phyloP scores from a whole-genome alignment of 2,329 filamentous ascomycete genomes.

The Neofusicoccum ribis region DNA sequence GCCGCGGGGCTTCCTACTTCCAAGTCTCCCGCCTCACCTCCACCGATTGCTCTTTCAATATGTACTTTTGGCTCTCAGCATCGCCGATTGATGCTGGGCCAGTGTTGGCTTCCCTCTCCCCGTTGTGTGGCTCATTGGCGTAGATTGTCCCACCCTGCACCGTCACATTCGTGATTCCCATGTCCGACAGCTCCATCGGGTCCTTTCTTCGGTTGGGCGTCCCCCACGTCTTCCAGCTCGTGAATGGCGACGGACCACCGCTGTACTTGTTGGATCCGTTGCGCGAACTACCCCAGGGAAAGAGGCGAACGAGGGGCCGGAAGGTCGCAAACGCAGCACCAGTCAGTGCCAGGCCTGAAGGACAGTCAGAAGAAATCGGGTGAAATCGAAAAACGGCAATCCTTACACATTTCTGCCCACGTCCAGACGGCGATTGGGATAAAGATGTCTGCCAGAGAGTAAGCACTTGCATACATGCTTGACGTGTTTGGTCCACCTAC shows the following conservation, averaged over 20 bases:
- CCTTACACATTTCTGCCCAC: not conserved
- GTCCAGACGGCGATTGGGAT: not conserved
- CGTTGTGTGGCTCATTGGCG: not conserved
- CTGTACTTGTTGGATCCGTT: not conserved
- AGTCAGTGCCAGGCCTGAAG: not conserved
- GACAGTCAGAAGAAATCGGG: too few relatives aligned
- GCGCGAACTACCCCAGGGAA: not conserved
- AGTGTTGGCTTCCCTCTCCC: not conserved
- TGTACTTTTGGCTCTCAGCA: slow-evolving; percentile 3
- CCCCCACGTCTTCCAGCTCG: not conserved
- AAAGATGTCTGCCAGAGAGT: not conserved
- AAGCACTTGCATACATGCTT: not conserved
- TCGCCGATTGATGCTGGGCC: not conserved
- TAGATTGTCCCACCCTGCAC: not conserved
- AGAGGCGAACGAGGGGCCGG: not conserved
- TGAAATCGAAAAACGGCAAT: too few relatives aligned
- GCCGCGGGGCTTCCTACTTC: not conserved
- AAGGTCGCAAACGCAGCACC: not conserved
- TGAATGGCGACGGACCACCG: not conserved
- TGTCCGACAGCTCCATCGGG: not conserved
- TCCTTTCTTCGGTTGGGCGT: not conserved
- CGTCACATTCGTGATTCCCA: not conserved
- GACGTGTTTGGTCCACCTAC: not conserved
- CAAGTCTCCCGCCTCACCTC: not conserved
- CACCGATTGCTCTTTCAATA: not conserved